Conservation (phyloP, 208 protist species). For the Crithidia acanthocephali region DNA sequence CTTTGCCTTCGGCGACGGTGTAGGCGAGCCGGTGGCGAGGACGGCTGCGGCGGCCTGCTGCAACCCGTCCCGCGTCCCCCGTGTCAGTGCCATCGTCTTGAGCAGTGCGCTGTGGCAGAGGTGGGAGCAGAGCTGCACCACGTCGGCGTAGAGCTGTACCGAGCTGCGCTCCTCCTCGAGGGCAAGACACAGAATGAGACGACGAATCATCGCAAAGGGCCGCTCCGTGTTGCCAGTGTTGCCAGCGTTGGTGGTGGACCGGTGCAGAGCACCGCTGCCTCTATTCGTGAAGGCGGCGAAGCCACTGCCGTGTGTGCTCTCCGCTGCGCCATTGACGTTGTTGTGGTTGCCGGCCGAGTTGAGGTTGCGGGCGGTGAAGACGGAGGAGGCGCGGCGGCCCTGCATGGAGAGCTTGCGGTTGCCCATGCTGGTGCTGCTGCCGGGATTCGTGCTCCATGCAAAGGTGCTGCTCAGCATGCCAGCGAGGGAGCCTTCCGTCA, state of each 20-base stretch:
- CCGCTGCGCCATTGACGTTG: not conserved
- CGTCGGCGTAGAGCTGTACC: constrained; percentile 54
- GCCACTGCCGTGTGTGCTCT: not conserved
- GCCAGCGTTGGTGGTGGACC: not conserved
- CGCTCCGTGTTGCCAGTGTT: constrained; percentile 17
- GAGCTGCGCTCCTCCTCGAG: constrained; percentile 53
- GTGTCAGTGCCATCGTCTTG: constrained; percentile 38
- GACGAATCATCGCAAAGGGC: constrained; percentile 37
- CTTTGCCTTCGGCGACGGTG: not conserved
- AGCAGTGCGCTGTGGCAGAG: constrained; percentile 45
- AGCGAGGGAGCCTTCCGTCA: constrained; percentile 32
- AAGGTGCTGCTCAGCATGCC: constrained; percentile 32
- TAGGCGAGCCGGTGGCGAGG: constrained; percentile 14
- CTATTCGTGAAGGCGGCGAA: constrained; percentile 4
- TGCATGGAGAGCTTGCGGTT: constrained; percentile 23
- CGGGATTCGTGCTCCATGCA: constrained; percentile 17
- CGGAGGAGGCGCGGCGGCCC: constrained; percentile 22
- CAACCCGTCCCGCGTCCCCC: constrained; percentile 53
- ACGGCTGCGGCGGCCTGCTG: constrained; percentile 42
- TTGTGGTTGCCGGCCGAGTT: not conserved
- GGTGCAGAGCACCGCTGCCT: not conserved
- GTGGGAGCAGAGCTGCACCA: constrained; percentile 37
- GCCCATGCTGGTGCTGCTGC: constrained; percentile 18
- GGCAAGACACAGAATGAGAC: constrained; percentile 54
- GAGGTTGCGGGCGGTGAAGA: constrained; percentile 3